Conservation (phyloP, 768 basidiomycete species). For the Lentinula guzmanii region DNA sequence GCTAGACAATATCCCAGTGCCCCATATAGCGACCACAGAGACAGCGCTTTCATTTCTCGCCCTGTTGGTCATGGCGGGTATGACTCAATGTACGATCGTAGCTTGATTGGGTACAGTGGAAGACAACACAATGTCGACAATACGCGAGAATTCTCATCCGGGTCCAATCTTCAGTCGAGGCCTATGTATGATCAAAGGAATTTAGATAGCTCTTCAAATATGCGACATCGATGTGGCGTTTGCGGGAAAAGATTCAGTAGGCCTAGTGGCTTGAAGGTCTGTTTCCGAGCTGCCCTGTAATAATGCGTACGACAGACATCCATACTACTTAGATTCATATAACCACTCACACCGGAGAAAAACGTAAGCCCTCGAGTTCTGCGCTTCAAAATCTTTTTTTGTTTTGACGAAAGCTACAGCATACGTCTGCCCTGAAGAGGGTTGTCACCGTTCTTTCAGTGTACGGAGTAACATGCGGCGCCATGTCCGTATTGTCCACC, state of each 20-base stretch:
- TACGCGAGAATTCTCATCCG: neutral
- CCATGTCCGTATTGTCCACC: slow-evolving; percentile 51
- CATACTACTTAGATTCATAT: slow-evolving; percentile 40
- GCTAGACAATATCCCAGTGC: neutral
- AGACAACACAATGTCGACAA: neutral
- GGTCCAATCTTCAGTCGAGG: neutral
- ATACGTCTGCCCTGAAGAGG: slow-evolving; percentile 53
- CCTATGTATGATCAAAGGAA: neutral
- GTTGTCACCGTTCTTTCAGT: slow-evolving; percentile 61
- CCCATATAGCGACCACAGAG: neutral
- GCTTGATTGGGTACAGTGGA: neutral
- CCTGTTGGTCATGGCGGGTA: neutral
- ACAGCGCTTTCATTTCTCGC: neutral
- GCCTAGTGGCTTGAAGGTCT: slow-evolving; percentile 53
- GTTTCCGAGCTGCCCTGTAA: neutral
- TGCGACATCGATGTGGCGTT: slow-evolving; percentile 47
- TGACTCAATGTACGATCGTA: neutral
- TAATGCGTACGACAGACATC: neutral
- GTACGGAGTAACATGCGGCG: slow-evolving; percentile 69
- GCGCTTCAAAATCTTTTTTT: slow-evolving; percentile 7
- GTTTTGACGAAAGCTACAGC: slow-evolving; percentile 29
- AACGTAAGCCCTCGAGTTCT: slow-evolving; percentile 33
- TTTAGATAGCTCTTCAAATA: slow-evolving; percentile 11
- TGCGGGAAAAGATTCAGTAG: slow-evolving; percentile 55
- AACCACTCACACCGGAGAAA: slow-evolving; percentile 58